phyloP scores from a whole-genome alignment of 805 yeast species.

The Spathaspora boniae region DNA sequence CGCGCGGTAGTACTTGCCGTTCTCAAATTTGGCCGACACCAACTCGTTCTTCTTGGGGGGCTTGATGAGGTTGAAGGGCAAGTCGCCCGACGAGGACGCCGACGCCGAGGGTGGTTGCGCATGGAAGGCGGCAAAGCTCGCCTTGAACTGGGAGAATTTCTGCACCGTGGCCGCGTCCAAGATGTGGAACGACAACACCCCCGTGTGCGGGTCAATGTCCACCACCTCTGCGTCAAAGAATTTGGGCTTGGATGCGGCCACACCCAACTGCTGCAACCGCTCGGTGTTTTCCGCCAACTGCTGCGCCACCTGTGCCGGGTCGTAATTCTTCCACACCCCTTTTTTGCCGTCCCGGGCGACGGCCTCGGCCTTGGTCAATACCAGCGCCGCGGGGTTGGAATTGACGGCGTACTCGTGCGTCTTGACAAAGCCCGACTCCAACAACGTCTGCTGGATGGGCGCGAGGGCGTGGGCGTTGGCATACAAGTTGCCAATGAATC shows the following conservation, averaged over 20 bases:
- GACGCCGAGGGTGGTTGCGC: conserved; percentile 34
- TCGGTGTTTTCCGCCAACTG: conserved; percentile 21
- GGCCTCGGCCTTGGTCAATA: conserved; percentile 59
- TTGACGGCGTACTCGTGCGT: conserved; percentile 63
- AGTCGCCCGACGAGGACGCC: conserved; percentile 31
- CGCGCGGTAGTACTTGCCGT: conserved; percentile 59
- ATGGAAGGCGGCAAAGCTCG: conserved; percentile 45
- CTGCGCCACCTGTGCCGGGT: conserved; percentile 35
- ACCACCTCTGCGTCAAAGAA: conserved; percentile 53
- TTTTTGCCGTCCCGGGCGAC: conserved; percentile 49
- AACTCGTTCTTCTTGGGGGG: conserved; percentile 53
- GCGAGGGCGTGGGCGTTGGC: conserved; percentile 41
- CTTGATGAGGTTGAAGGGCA: conserved; percentile 36
- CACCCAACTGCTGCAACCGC: conserved; percentile 17
- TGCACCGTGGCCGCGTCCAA: conserved; percentile 34
- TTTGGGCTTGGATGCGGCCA: conserved; percentile 33
- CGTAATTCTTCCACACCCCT: conserved; percentile 70
- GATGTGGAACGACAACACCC: conserved; percentile 45
- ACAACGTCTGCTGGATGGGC: conserved; percentile 57
- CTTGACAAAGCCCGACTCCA: conserved; percentile 61
- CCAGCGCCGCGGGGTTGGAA: conserved; percentile 52
- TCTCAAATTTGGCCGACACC: conserved; percentile 53
- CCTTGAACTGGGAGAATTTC: conserved; percentile 42
- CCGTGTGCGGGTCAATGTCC: conserved; percentile 40
- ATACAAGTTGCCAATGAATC: conserved; percentile 70